Conservation (phyloP, 2,329 filamentous ascomycete genomes). For the Venturia pyrina region DNA sequence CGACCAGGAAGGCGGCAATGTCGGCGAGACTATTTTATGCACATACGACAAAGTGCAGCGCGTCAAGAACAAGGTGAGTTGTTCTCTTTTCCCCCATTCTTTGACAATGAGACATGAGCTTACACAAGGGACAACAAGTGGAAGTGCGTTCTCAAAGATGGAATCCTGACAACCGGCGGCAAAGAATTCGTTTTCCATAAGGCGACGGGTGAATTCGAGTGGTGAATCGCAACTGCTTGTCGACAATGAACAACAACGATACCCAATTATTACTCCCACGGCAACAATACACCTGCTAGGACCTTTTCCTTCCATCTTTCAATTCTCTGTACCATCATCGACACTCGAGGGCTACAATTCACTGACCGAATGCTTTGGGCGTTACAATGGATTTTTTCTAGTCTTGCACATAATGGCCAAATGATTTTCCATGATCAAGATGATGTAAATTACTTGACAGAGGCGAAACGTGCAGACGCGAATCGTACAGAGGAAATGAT, state of each 20-base stretch:
- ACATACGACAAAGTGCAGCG: constrained; percentile 99
- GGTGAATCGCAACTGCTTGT: constrained; percentile 45
- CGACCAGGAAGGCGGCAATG: constrained; percentile 75
- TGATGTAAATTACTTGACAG: neutral
- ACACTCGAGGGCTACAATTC: neutral
- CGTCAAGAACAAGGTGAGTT: constrained; percentile 72
- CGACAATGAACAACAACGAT: neutral
- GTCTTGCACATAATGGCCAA: neutral
- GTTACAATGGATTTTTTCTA: neutral
- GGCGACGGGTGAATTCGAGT: constrained; percentile 94
- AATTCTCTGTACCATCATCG: neutral
- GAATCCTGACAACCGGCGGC: constrained; percentile 82
- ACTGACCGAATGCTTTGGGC: neutral
- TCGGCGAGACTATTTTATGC: constrained; percentile 90
- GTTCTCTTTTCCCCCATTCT: neutral
- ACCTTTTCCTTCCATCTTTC: neutral
- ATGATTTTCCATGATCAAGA: neutral
- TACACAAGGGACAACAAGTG: constrained; percentile 26
- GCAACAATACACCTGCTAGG: neutral
- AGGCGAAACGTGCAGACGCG: too few species aligned
- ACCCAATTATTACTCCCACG: neutral
- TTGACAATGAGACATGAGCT: neutral
- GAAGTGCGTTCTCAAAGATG: constrained; percentile 98
- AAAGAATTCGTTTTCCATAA: constrained; percentile 96
- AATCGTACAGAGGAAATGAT: too few species aligned